Evolutionary conservation across 176 grass and related monocot genomes (phyloP), one percentile per base, ranked within the genome.

Genomic region (Cenchrus americanus): DNA sequence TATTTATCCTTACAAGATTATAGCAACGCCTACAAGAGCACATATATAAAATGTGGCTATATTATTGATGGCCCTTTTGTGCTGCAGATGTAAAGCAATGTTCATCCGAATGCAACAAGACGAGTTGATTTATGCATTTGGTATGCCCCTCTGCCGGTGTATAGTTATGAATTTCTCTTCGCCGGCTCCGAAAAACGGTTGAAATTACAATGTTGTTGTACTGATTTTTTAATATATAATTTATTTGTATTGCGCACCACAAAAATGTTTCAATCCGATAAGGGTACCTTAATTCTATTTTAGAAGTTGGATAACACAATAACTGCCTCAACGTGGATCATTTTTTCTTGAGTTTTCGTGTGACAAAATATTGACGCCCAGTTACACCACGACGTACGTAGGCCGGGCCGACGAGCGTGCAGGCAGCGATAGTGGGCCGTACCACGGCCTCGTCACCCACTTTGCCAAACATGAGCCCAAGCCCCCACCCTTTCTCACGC

Each of bases 51-150:
- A 37, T 37, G 49, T 52, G 7, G 30, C 42, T 50, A n/a, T 50
- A n/a, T 42, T 18, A 48, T 46, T 8, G 19, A 42, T 48, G 34
- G 1, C 19, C 47, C 18, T 43, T 66, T 41, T 79, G 47, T 57
- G 69, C 49, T 57, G 69, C 49, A 74, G 50, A 80, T 68, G 10
- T 50, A 75, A 14, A 71, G 17, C 7, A n/a, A n/a, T 62, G 40
- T 21, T 44, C 58, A 73, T 49, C 55, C 15, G 13, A 47, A 40
- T 83, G 2, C 71, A 32, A 11, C 15, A 72, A 22, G 7, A 24
- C 21, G 11, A 52, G 8, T 14, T 65, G 48, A 53, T 40, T 32
- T 66, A 58, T 75, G 18, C 17, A n/a, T 24, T 10, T 69, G 15
- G 8, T 47, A 69, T 46, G 22, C 11, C 22, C 41, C 51, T 18